Conservation (phyloP, 805 yeast genomes). For the Kazachstania taianensis region DNA sequence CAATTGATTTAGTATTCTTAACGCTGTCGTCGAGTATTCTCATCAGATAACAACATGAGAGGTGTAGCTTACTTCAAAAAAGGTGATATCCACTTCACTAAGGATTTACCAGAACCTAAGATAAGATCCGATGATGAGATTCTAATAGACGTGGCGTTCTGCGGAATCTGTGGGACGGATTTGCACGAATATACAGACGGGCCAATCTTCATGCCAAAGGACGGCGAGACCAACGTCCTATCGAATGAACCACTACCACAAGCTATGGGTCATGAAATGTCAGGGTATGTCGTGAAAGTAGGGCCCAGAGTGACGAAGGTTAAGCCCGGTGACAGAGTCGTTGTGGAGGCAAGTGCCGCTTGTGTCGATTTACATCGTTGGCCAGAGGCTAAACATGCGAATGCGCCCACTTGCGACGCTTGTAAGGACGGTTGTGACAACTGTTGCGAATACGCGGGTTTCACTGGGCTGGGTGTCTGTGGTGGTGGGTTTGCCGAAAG, state of each 20-base stretch:
- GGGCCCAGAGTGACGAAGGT: slow-evolving; percentile 38
- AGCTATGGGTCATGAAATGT: slow-evolving; percentile 45
- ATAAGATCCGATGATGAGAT: slow-evolving; percentile 31
- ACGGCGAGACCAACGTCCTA: slow-evolving; percentile 29
- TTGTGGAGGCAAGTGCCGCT: slow-evolving; percentile 50
- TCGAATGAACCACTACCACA: slow-evolving; percentile 35
- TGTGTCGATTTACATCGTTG: slow-evolving; percentile 39
- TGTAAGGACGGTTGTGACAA: slow-evolving; percentile 46
- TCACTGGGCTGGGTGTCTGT: slow-evolving; percentile 46
- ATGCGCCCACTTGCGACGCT: slow-evolving; percentile 9
- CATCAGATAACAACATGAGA: no score
- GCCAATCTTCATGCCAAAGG: slow-evolving; percentile 44
- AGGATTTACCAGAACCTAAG: slow-evolving; percentile 28
- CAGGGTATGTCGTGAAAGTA: slow-evolving; percentile 36
- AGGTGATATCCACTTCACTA: slow-evolving; percentile 34
- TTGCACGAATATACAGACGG: slow-evolving; percentile 47
- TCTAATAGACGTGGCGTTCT: slow-evolving; percentile 35
- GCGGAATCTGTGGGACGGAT: slow-evolving; percentile 57
- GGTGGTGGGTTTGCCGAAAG: slow-evolving; percentile 48
- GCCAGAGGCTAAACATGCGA: slow-evolving; percentile 23
- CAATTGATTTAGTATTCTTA: no score
- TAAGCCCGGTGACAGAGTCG: slow-evolving; percentile 49
- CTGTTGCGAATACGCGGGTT: slow-evolving; percentile 39
- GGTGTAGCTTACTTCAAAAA: slow-evolving; percentile 39
- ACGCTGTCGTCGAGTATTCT: no score